phyloP scores from a whole-genome alignment of 1,284 basidiomycete species.

The Fomitopsis betulina region DNA sequence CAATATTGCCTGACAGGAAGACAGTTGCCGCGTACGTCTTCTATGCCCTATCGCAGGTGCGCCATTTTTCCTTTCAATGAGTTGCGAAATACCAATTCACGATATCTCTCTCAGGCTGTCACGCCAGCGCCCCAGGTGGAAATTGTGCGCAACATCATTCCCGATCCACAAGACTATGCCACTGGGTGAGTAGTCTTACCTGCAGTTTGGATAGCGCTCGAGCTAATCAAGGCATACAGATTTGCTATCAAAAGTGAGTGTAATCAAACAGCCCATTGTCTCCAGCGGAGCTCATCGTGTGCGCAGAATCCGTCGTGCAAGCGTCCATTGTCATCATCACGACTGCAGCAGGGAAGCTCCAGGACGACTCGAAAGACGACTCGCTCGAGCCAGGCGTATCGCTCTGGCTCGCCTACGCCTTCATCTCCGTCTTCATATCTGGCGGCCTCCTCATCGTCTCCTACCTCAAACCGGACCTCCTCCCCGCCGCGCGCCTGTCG shows the following conservation, averaged over 20 bases:
- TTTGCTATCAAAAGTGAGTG: slow-evolving; percentile 38
- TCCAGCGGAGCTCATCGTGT: not conserved
- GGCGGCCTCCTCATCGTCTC: slow-evolving; percentile 33
- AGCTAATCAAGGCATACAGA: slow-evolving; percentile 12
- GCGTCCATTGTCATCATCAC: slow-evolving; percentile 43
- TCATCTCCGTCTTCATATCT: slow-evolving; percentile 33
- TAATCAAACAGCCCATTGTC: not conserved
- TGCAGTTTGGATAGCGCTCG: not conserved
- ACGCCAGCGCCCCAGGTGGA: slow-evolving; percentile 43
- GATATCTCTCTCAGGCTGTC: slow-evolving; percentile 24
- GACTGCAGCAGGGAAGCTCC: slow-evolving; percentile 37
- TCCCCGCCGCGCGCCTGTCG: slow-evolving; percentile 38
- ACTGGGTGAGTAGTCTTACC: slow-evolving; percentile 27
- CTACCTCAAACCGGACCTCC: slow-evolving; percentile 24
- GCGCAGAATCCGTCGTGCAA: slow-evolving; percentile 36
- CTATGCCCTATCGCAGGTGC: slow-evolving; percentile 39
- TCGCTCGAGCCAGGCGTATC: slow-evolving; percentile 39
- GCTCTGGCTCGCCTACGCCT: slow-evolving; percentile 40
- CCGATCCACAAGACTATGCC: slow-evolving; percentile 40
- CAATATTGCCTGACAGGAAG: not conserved
- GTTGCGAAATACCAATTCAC: not conserved
- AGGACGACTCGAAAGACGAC: slow-evolving; percentile 33
- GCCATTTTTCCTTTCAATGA: not conserved
- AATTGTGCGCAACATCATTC: slow-evolving; percentile 36
- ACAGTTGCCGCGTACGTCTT: slow-evolving; percentile 40